Percentiles rank a stretch among this genome's conserved stretches.
phyloP scores from a whole-genome alignment of 2,329 filamentous ascomycete species.

The Talaromyces albobiverticillius region DNA sequence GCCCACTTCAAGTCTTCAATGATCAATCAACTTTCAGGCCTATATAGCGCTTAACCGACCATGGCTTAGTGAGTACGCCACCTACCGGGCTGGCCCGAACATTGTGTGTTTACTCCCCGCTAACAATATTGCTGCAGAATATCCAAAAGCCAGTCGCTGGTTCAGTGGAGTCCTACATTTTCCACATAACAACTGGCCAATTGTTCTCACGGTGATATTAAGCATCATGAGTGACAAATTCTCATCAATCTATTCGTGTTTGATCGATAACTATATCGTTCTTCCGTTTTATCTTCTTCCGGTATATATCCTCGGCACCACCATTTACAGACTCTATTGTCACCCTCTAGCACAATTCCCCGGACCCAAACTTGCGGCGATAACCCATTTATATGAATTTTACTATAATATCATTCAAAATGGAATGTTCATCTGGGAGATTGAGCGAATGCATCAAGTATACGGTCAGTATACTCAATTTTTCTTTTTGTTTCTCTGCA shows the following conservation, averaged over 20 bases:
- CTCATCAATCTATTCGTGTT: neutral
- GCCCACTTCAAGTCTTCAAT: too few species aligned
- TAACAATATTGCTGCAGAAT: too few species aligned
- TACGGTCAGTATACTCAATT: conserved; percentile 25
- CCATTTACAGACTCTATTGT: conserved; percentile 30
- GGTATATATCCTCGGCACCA: neutral
- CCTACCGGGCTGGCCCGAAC: too few species aligned
- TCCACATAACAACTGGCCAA: too few species aligned
- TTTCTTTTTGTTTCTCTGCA: neutral
- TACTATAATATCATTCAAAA: conserved; percentile 33
- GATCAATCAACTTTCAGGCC: too few species aligned
- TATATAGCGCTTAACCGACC: too few species aligned
- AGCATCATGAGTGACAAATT: neutral
- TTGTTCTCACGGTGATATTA: neutral
- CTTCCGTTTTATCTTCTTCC: neutral
- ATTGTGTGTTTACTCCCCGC: too few species aligned
- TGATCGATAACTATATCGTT: neutral
- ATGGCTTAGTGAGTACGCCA: too few species aligned
- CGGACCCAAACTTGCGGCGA: conserved; percentile 30
- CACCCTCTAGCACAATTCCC: conserved; percentile 32
- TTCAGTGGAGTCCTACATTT: too few species aligned
- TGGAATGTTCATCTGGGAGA: conserved; percentile 32
- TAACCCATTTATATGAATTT: conserved; percentile 30
- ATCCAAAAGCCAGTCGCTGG: too few species aligned
- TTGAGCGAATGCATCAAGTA: conserved; percentile 31